Conservation (phyloP, 352 stramenopile species). For the Plasmopara viticola region DNA sequence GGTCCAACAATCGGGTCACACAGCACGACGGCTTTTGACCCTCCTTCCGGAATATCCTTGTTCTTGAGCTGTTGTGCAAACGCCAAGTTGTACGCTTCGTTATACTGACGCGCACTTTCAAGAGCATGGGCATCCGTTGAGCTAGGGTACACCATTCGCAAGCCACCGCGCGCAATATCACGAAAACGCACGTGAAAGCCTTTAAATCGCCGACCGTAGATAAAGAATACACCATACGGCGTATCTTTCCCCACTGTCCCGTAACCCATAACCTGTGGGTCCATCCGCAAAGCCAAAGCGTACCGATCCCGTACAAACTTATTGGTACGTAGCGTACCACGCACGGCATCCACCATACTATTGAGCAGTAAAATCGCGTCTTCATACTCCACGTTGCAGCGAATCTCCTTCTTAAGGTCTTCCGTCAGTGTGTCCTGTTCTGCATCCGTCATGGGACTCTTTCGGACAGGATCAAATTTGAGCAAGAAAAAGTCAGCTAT, state of each 20-base stretch:
- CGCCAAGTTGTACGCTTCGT: conserved; percentile 80
- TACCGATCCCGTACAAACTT: conserved; percentile 81
- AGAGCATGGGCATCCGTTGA: conserved; percentile 50
- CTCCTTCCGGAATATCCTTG: conserved; percentile 83
- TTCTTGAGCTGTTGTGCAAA: conserved; percentile 86
- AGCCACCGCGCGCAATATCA: conserved; percentile 71
- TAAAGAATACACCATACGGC: conserved; percentile 96
- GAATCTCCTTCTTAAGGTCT: conserved; percentile 67
- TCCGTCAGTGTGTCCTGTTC: conserved; percentile 42
- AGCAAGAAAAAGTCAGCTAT: conserved; percentile 96
- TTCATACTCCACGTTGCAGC: conserved; percentile 64
- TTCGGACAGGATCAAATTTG: conserved; percentile 62
- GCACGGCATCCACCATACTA: conserved; percentile 70
- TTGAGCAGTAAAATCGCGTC: conserved; percentile 73
- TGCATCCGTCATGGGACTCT: conserved; percentile 30
- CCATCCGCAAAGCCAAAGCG: conserved; percentile 68
- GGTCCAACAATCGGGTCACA: conserved; percentile 69
- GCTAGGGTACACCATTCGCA: conserved; percentile 74
- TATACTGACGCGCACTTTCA: conserved; percentile 71
- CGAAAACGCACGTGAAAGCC: conserved; percentile 83
- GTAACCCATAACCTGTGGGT: conserved; percentile 76
- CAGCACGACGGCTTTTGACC: conserved; percentile 79
- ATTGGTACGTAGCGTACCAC: conserved; percentile 73
- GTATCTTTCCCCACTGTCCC: conserved; percentile 80
- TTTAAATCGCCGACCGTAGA: conserved; percentile 94